phyloP scores from a whole-genome alignment of 495 filamentous ascomycete genomes.

The Tuber brumale region DNA sequence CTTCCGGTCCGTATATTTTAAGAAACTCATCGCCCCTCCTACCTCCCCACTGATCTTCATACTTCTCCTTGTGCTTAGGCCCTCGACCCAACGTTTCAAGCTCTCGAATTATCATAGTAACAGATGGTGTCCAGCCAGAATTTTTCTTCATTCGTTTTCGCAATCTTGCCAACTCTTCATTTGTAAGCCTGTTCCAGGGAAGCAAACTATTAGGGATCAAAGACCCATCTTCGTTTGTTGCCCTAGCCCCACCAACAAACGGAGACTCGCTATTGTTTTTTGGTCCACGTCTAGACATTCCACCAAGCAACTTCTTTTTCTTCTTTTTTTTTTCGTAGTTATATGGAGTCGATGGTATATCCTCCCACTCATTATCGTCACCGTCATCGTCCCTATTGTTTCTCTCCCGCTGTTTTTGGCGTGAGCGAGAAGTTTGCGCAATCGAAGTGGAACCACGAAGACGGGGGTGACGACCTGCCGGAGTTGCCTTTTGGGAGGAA shows the following conservation, averaged over 20 bases:
- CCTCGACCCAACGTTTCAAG: constrained; percentile 71
- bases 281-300: constrained; percentile 26
- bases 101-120: constrained; percentile 92
- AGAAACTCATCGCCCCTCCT: constrained; percentile 28
- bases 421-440: constrained; percentile 5
- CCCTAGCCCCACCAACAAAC: constrained; percentile 35
- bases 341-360: constrained; percentile 26
- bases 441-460: constrained; percentile 1
- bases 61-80: constrained; percentile 42
- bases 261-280: constrained; percentile 36
- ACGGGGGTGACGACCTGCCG: neutral
- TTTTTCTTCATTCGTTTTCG: constrained; percentile 99
- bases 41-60: constrained; percentile 34
- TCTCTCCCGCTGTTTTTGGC: constrained; percentile 9
- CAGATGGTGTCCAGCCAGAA: constrained; percentile 85
- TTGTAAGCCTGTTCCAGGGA: constrained; percentile 85
- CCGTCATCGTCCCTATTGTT: constrained; percentile 7
- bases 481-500: constrained; percentile 4
- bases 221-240: constrained; percentile 31
- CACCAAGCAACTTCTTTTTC: constrained; percentile 26
- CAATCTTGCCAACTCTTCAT: constrained; percentile 83
- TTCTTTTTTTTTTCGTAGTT: constrained; percentile 21
- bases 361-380: constrained; percentile 39
- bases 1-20: constrained; percentile 36
- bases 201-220: constrained; percentile 64